These are phyloP conservation scores for Phyllosticta capitalensis DNA, from an alignment of 2,329 filamentous ascomycete genomes.

Conservation along the genomic window DNA sequence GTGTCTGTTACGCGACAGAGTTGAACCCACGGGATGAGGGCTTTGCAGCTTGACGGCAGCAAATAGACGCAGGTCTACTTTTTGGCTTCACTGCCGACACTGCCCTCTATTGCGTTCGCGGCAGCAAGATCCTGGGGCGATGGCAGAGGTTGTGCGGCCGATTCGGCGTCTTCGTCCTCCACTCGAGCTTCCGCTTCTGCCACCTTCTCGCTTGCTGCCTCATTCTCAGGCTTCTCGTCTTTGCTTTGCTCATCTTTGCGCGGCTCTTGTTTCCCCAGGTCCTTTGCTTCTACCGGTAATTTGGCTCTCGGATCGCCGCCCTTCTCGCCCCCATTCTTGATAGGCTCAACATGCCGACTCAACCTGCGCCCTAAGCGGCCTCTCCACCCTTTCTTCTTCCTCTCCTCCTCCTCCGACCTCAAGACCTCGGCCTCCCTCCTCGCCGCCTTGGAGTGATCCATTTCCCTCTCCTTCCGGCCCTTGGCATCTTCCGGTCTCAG, in stretches of 20 bases:
- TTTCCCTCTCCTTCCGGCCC: constrained; percentile 36
- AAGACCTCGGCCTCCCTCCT: constrained; percentile 50
- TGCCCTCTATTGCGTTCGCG: neutral
- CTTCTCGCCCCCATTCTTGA: neutral
- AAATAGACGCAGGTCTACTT: neutral
- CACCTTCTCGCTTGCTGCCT: neutral
- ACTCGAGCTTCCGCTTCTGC: neutral
- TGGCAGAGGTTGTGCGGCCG: neutral
- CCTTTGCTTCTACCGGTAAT: neutral
- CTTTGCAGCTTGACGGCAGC: neutral
- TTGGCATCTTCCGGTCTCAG: constrained; percentile 50
- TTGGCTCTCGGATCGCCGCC: neutral
- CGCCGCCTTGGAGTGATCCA: constrained; percentile 51
- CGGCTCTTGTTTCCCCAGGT: neutral
- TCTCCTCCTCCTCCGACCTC: neutral
- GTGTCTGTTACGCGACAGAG: neutral
- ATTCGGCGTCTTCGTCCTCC: neutral
- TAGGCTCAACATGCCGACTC: neutral
- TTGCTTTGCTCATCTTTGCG: neutral
- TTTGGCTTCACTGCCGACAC: neutral
- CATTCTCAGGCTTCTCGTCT: neutral
- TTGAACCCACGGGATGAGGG: too few relatives aligned
- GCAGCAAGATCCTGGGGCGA: neutral
- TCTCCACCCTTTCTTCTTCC: neutral
- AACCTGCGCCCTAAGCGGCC: neutral